Evolutionary conservation across 1,284 basidiomycete genomes (phyloP), one percentile per base, ranked within the genome.

Genomic region (Microbotryum scabiosae): DNA sequence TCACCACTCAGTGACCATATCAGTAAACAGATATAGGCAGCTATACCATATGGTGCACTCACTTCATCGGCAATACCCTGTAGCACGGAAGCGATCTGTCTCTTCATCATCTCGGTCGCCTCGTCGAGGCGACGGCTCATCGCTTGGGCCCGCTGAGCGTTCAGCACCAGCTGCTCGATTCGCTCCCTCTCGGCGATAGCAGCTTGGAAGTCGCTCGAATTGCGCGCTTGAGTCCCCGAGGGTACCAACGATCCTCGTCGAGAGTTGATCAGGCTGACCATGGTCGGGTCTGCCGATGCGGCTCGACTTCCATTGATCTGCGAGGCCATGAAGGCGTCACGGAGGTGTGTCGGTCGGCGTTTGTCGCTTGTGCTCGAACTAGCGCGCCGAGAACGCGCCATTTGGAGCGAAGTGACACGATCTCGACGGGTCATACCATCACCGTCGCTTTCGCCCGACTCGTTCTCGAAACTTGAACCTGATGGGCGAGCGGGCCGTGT

Each of bases 61-160:
- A 65, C 66, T 20, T 54, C 45, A 30, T 68, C 67, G 2, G 67
- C 67, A 21, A 66, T 66, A 8, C 60, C 67, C 12, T 44, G 48
- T 8, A 68, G 32, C 2, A 58, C 59, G 20, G 30, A 30, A 32
- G 23, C 28, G 7, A 68, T 23, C n/a, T 61, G 61, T 18, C 45
- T 21, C 45, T 61, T 59, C 21, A 65, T 56, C 6, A 63, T 20
- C 16, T 55, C 56, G 12, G 49, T 46, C 12, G 55, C 57, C 1
- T 65, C 53, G 1, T 16, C 26, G 36, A 41, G 14, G 36, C 36
- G 14, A 41, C 5, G 36, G 36, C 36, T 41, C 36, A 41, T 41
- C 7, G 56, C 51, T 8, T 59, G 57, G 12, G 28, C 20, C 3
- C 16, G 12, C 4, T 41, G 45, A 5, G 51, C 56, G 9, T 25